Evolutionary conservation across 306 rosid genomes (phyloP).

Genomic region (Lathyrus oleraceus): DNA sequence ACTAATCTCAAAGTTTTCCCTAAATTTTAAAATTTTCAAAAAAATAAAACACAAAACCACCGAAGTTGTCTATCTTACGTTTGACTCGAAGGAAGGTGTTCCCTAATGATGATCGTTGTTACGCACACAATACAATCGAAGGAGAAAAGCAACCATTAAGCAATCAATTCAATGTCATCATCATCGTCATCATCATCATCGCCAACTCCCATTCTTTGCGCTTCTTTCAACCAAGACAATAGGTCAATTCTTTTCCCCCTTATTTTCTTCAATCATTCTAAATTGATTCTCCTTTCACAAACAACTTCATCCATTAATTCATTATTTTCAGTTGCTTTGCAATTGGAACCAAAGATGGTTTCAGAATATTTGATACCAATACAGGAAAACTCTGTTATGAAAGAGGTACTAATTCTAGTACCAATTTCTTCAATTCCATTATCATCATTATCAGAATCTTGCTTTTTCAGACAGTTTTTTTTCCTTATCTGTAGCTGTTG

Average conservation of each 20-base stretch:
- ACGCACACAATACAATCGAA: not conserved
- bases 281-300: not conserved
- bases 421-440: not conserved
- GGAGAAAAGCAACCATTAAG: not conserved
- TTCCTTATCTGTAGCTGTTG: constrained; percentile 44
- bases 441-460: not conserved
- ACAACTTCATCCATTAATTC: not conserved
- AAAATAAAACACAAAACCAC: too few species aligned
- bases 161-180: not conserved
- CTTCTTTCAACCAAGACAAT: constrained; percentile 91
- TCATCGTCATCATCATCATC: not conserved
- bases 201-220: constrained; percentile 61
- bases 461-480: too few species aligned
- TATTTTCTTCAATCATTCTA: not conserved
- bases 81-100: not conserved
- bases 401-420: constrained; percentile 42
- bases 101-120: not conserved
- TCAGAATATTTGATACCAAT: constrained; percentile 73
- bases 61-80: not conserved
- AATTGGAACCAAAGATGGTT: constrained; percentile 78
- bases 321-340: constrained; percentile 65
- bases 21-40: too few species aligned
- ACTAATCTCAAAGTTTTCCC: too few species aligned
- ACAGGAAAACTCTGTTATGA: constrained; percentile 80
- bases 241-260: constrained; percentile 40